A percentile compares a stretch with the other conserved stretches of the same genome.
Conservation (phyloP, 2,329 filamentous ascomycete genomes). For the Colletotrichum agaves region DNA sequence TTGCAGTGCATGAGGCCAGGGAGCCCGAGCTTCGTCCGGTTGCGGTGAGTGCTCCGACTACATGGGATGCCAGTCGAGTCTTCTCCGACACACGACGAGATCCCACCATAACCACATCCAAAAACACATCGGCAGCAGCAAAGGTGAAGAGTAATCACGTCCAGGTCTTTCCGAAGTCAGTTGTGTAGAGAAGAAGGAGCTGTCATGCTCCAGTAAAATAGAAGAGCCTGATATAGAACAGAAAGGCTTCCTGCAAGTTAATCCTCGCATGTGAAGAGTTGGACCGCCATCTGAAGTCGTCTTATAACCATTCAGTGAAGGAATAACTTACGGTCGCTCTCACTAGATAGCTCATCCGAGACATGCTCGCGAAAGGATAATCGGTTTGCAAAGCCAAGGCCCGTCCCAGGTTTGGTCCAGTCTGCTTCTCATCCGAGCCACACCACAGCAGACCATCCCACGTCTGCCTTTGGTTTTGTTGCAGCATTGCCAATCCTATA, state of each 20-base stretch:
- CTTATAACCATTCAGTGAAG: background rate
- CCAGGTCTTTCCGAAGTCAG: too few species aligned
- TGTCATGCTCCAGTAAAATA: background rate
- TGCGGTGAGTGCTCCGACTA: slow-evolving; percentile 1
- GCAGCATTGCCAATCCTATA: background rate
- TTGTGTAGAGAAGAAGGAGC: background rate
- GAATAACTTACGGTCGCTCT: background rate
- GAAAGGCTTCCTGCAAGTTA: background rate
- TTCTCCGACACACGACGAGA: background rate
- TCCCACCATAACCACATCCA: background rate
- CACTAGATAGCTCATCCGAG: background rate
- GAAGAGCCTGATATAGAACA: background rate
- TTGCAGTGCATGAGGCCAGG: background rate
- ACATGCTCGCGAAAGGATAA: background rate
- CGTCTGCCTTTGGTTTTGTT: background rate
- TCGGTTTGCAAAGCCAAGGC: background rate
- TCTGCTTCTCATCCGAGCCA: slow-evolving; percentile 31
- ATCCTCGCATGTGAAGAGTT: background rate
- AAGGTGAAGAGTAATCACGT: background rate
- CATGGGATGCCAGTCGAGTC: slow-evolving; percentile 18
- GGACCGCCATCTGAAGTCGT: background rate
- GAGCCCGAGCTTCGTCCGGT: background rate
- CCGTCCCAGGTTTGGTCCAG: slow-evolving; percentile 22
- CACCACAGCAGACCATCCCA: slow-evolving; percentile 5
- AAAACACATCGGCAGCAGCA: background rate